These are phyloP conservation scores for Backusella westeae DNA, from an alignment of 192 early-diverging fungal species.

Conservation along the genomic window DNA sequence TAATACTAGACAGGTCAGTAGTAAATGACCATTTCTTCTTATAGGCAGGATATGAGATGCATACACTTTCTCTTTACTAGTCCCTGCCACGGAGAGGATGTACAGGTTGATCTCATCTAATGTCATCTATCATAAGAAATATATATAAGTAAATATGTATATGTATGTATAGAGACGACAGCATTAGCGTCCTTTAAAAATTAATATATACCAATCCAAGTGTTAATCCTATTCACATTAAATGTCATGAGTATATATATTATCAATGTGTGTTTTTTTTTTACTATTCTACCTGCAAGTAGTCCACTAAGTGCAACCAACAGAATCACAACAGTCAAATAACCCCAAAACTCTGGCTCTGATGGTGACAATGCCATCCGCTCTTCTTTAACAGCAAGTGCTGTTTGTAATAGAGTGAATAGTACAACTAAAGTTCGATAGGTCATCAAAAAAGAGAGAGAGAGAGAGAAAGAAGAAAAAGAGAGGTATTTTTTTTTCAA, in stretches of 20 bases:
- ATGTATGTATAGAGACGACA: neutral
- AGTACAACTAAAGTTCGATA: neutral
- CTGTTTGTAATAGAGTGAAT: neutral
- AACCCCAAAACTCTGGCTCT: constrained; percentile 5
- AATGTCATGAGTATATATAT: neutral
- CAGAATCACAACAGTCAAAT: neutral
- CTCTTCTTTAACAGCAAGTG: neutral
- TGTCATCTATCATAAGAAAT: constrained; percentile 52
- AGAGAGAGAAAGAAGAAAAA: neutral
- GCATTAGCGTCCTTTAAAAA: too few species aligned
- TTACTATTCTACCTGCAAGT: constrained; percentile 6
- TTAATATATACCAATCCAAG: constrained; percentile 32
- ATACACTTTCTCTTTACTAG: constrained; percentile 58
- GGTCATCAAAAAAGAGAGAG: neutral
- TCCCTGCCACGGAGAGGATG: constrained; percentile 78
- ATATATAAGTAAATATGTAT: neutral
- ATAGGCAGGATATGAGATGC: constrained; percentile 79
- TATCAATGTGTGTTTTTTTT: neutral
- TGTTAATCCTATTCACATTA: constrained; percentile 30
- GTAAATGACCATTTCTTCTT: constrained; percentile 82
- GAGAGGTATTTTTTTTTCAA: neutral
- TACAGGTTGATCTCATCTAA: constrained; percentile 75
- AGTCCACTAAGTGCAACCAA: constrained; percentile 9
- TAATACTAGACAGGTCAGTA: constrained; percentile 81
- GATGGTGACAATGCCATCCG: neutral